These are phyloP conservation scores for Geotrichum phurueaensis DNA, from an alignment of 1,139 yeast species.

Conservation along the genomic window DNA sequence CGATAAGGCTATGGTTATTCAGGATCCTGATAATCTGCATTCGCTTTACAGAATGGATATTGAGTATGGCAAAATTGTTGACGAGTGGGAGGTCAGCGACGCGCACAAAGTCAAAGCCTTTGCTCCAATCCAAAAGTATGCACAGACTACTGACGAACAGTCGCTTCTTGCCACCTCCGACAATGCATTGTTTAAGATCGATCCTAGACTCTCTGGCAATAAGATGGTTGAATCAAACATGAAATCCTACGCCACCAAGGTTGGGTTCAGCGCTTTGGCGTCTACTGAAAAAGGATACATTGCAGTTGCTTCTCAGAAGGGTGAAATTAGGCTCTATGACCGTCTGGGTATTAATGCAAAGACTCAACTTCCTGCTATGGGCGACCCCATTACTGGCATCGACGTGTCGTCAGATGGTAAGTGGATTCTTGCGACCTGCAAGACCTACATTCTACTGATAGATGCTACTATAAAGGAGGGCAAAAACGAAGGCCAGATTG, in stretches of 20 bases:
- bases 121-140: slow-evolving; percentile 65
- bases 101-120: slow-evolving; percentile 46
- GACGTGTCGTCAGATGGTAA: slow-evolving; percentile 75
- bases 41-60: slow-evolving; percentile 69
- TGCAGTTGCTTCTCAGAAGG: slow-evolving; percentile 70
- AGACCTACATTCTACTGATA: slow-evolving; percentile 59
- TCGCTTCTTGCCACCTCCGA: slow-evolving; percentile 65
- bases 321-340: slow-evolving; percentile 71
- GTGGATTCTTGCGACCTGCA: slow-evolving; percentile 77
- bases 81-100: slow-evolving; percentile 61
- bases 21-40: slow-evolving; percentile 43
- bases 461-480: slow-evolving; percentile 62
- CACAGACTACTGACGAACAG: slow-evolving; percentile 66
- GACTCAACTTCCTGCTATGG: slow-evolving; percentile 72
- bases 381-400: slow-evolving; percentile 61
- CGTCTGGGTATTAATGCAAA: slow-evolving; percentile 68
- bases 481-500: slow-evolving; percentile 53
- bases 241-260: slow-evolving; percentile 49
- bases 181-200: slow-evolving; percentile 64
- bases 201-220: slow-evolving; percentile 63
- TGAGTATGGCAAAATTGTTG: slow-evolving; percentile 71
- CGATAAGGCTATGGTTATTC: slow-evolving; percentile 63
- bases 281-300: slow-evolving; percentile 69
- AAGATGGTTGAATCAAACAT: slow-evolving; percentile 52
- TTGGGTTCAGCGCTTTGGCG: slow-evolving; percentile 55